Base-by-base conservation (phyloP, 805 yeast genomes). In the Sugiyamaella floridensis region DNA sequence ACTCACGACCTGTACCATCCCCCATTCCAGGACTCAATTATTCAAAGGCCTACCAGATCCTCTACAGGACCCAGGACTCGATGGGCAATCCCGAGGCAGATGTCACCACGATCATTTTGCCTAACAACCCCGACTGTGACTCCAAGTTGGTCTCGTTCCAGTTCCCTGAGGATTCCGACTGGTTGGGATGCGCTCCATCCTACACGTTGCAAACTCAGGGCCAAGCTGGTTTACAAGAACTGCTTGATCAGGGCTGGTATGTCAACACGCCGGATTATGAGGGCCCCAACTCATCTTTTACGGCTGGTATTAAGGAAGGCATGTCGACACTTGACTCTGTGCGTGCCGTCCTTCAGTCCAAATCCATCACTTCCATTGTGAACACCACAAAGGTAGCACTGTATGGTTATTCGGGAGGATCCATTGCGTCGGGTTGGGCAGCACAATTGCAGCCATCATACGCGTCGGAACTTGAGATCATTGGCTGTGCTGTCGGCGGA, bases 401-500 rank as follows among this genome's bases (percentile, higher is more conserved):
- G 40, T 93, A 95, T 92, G 76, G 95, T 9, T 82, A 82, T 63
- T 80, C 80, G 53, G 89, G 84, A 56, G 76, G 80, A 59, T 82
- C 78, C 66, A 81, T 92, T 62, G 76, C 90, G 61, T 86, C 89
- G 19, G 96, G 95, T 10, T 60, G 64, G 63, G 65, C 66, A n/a
- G 59, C 63, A 11, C 60, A 61, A 51, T 52, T 61, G 29, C 63
- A 58, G 50, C 57, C 58, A 7, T 19, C 45, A 14, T 63, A 63
- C 42, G 66, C 65, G 1, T 63, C 63, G 2, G 63, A 63, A 14
- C 52, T 63, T 20, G 53, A 55, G 42, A 52, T 65, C 40, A 56
- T 41, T 12, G 69, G 63, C 12, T 58, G 58, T 29, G 67, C 67
- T 9, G 56, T 63, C 18, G 66, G 66, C n/a, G 65, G 66, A 8